These are phyloP conservation scores for Leccinum huronense DNA, from an alignment of 1,284 basidiomycete genomes.

Conservation along the genomic window DNA sequence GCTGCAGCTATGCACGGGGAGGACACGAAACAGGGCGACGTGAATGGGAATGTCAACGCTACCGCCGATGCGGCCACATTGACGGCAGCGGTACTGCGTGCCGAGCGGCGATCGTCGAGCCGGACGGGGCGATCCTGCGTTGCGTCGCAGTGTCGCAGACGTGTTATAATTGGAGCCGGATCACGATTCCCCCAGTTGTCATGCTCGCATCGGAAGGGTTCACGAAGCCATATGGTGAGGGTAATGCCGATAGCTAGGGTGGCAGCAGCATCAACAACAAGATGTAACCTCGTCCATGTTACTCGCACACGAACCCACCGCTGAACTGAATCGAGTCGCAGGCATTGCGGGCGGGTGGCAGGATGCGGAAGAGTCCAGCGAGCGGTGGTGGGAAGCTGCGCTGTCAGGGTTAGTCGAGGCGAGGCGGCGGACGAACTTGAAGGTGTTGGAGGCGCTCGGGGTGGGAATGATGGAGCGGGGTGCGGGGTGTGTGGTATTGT, in stretches of 20 bases:
- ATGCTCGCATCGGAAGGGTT: constrained; percentile 56
- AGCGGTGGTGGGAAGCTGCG: constrained; percentile 60
- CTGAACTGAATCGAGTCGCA: constrained; percentile 47
- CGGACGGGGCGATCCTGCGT: constrained; percentile 56
- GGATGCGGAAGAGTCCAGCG: constrained; percentile 35
- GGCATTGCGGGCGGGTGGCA: constrained; percentile 54
- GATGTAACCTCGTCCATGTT: constrained; percentile 20
- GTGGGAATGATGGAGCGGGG: constrained; percentile 42
- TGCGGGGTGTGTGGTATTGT: constrained; percentile 7
- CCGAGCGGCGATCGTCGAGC: constrained; percentile 33
- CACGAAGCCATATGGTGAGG: constrained; percentile 29
- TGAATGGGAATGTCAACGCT: too few species aligned
- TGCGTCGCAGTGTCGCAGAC: constrained; percentile 65
- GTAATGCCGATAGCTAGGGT: background rate
- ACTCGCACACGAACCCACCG: constrained; percentile 45
- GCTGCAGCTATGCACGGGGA: constrained; percentile 36
- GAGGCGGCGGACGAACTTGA: constrained; percentile 41
- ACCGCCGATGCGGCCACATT: constrained; percentile 9
- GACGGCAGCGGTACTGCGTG: constrained; percentile 14
- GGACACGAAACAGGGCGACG: too few species aligned
- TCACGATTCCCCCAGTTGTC: constrained; percentile 71
- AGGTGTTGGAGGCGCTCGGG: constrained; percentile 42
- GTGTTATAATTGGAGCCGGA: constrained; percentile 74
- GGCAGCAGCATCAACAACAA: background rate
- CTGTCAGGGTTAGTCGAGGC: constrained; percentile 49